Evolutionary conservation across 2,329 filamentous ascomycete species (phyloP), one percentile per base, ranked within the genome.

Genomic region (Blumeria graminis): DNA sequence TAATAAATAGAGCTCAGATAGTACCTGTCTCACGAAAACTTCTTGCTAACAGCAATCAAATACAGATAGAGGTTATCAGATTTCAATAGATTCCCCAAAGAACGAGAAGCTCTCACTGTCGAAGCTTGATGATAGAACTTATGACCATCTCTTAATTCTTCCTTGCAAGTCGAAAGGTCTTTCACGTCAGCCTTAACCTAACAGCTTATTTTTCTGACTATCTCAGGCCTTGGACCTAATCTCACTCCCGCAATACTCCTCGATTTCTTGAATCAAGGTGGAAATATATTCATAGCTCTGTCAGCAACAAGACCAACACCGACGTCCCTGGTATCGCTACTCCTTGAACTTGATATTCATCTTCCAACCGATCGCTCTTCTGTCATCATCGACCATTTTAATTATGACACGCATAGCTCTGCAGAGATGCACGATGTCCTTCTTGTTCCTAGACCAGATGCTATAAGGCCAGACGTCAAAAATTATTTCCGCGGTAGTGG

Each of bases 321-420:
- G 13, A 80, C 78, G 56, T 80, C 85, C 52, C 71, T 95, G 63
- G 80, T 81, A 61, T 83, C 84, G 45, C 75, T 94, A 57, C 84
- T 96, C 55, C 73, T 85, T 64, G 88, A 96, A 70, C 76, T 95
- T 68, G 90, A 95, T 67, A 84, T 98, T 65, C 75, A 81, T 62
- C 78, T 95, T n/a, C 86, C 92, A 41, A 71, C 79, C 38, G 90
- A 94, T 70, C 86, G 89, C 65, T 86, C 83, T 57, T 81, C 86
- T 57, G 74, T 90, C 57, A 83, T 94, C 6, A 82, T 96, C 59
- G 92, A 96, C 70, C 92, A 98, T 74, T 95, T 96, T 79, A 84
- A 86, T 72, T 92, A 92, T 71, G 90, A 96, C 66, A 74, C 76
- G 57, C 63, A 77, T 35, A 86, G 83, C 43, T 83, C 90, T 4